Base-by-base conservation (phyloP, 345 rosid species). In the Moricandia moricandioides region DNA sequence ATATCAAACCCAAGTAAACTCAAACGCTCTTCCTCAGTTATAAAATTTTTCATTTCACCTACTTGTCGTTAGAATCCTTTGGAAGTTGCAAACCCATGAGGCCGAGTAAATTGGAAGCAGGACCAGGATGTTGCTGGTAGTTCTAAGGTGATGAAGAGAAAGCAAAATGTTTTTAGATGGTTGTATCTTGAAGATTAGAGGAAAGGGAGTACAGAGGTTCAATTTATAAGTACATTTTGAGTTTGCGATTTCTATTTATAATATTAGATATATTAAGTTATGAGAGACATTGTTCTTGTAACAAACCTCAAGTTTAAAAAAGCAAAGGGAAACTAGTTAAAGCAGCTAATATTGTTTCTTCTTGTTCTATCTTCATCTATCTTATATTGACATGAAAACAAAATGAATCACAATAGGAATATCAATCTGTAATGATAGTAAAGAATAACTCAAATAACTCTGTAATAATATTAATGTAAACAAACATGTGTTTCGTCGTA, bases 1-100 rank as follows among this genome's bases (percentile, higher is more conserved):
- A 4, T n/a, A n/a, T 2, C 13, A 13, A 45, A 45, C 52, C 52
- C 13, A 45, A 45, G 17, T n/a, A 45, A 45, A 45, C 0, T 13
- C 52, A 45, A 13, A n/a, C 17, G 17, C 17, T 45, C 10, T 45
- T 45, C 8, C 12, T 43, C 16, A 12, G 49, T 4, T 43, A 45
- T n/a, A n/a, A 45, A n/a, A 45, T 1, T 6, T 45, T 2, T 13
- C 14, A 13, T 6, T n/a, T n/a, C 52, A 45, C 52, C 24, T 85
- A 72, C 74, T 85, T 83, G 39, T 77, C 71, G 39, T 69, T 79
- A 39, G 72, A 73, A 51, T 91, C 94, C 21, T 79, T 83, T 0
- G 98, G 97, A 74, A 94, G 89, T 24, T 83, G 85, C 24, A 88
- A 65, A 5, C 98, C 64, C 91, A 40, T 65, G 65, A n/a, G n/a